Evolutionary conservation across 768 basidiomycete genomes (phyloP), one percentile per base, ranked within the genome.

Genomic region (Serendipita sp.): DNA sequence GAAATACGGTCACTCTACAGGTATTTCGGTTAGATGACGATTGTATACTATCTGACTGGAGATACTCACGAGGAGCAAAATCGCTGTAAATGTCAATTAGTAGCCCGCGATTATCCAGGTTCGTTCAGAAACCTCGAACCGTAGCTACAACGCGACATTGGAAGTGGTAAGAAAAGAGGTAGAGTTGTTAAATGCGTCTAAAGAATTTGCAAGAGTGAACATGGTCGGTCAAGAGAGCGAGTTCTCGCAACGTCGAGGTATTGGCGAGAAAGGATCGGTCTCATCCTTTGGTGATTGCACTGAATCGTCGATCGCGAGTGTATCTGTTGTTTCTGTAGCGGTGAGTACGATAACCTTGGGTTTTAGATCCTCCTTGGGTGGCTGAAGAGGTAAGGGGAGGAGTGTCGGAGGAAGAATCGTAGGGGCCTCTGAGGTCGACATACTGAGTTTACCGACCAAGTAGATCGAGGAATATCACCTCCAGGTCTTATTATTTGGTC

Each of bases 101-200:
- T 75, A 79, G 11, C 76, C 78, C 44, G 76, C 74, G 29, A 77
- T 67, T 3, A 79, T 64, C 79, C 79, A 80, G 37, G 73, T 72
- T n/a, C 68, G 69, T 60, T 71, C 64, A 36, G 64, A 70, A 60
- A 68, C 60, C n/a, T 65, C 68, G 23, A 72, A 70, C 29, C 65
- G 60, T 15, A 73, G 63, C 8, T 62, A n/a, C 18, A 1, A 6
- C 8, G 48, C n/a, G n/a, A 50, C n/a, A 6, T 50, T 6, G 48
- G 77, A 76, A 50, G 78, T 73, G 11, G 74, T 75, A 3, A 75
- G 69, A 52, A 76, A 74, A n/a, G 77, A 70, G 29, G 76, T 71
- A n/a, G 75, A 73, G 65, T 75, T 76, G 67, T 75, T 76, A 70
- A 80, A 76, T 10, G 75, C 68, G 37, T 80, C 80, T 62, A 79